Conservation (phyloP, 2,329 filamentous ascomycete species). For the Fusarium continuum region DNA sequence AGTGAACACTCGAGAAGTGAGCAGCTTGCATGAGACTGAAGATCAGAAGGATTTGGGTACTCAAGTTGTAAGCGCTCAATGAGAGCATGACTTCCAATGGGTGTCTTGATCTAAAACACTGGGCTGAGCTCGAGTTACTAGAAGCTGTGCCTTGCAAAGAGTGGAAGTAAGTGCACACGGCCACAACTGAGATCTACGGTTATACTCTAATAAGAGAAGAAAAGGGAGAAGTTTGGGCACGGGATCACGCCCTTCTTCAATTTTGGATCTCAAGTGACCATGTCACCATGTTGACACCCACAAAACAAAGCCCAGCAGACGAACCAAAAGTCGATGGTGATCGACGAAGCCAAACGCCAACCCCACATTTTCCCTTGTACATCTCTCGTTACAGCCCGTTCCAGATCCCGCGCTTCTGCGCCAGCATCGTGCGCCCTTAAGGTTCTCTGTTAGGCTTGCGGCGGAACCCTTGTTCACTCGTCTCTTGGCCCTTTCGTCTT, state of each 20-base stretch:
- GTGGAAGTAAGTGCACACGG: neutral
- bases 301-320: constrained; percentile 18
- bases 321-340: constrained; percentile 10
- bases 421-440: constrained; percentile 20
- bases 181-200: constrained; percentile 7
- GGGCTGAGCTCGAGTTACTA: neutral
- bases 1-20: too few relatives aligned
- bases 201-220: neutral
- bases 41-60: too few relatives aligned
- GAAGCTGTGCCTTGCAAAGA: neutral
- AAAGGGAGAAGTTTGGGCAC: neutral
- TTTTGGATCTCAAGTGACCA: constrained; percentile 25
- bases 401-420: constrained; percentile 17
- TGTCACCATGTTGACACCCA: constrained; percentile 17
- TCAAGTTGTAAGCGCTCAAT: too few relatives aligned
- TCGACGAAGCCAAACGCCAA: constrained; percentile 29
- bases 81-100: too few relatives aligned
- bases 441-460: constrained; percentile 15
- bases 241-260: constrained; percentile 9
- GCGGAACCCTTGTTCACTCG: constrained; percentile 16
- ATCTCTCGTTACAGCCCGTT: constrained; percentile 26
- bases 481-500: neutral
- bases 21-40: too few relatives aligned
- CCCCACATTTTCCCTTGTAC: constrained; percentile 32
- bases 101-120: too few relatives aligned